Conservation (phyloP, 495 filamentous ascomycete genomes). For the Lasiosphaeria miniovina region DNA sequence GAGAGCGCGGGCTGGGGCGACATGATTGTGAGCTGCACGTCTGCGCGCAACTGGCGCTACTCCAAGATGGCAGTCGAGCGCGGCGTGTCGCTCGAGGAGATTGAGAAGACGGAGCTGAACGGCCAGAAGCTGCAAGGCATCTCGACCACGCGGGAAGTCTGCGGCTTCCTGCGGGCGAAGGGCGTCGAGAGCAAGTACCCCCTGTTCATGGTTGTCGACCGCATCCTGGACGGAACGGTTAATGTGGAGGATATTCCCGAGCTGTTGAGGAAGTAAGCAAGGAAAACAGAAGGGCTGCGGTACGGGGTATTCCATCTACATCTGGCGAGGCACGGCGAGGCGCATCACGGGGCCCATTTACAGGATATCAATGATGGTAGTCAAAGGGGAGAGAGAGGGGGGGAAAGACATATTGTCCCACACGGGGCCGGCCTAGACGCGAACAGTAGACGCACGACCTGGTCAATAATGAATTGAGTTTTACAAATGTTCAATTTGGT, state of each 20-base stretch:
- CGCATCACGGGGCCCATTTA: not conserved
- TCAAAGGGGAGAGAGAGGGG: not conserved
- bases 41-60: slow-evolving; percentile 90
- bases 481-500: no score
- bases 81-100: slow-evolving; percentile 74
- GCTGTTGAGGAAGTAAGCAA: slow-evolving; percentile 45
- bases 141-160: slow-evolving; percentile 85
- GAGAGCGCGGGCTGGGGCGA: slow-evolving; percentile 96
- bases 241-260: slow-evolving; percentile 61
- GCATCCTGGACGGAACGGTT: slow-evolving; percentile 57
- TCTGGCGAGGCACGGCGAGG: not conserved
- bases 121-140: slow-evolving; percentile 97
- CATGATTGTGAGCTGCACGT: slow-evolving; percentile 87
- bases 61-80: slow-evolving; percentile 84
- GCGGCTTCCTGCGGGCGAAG: slow-evolving; percentile 76
- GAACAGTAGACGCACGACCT: not conserved
- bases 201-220: slow-evolving; percentile 80
- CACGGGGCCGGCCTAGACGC: slow-evolving; percentile 13
- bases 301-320: no score
- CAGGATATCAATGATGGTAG: not conserved
- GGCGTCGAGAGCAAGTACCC: slow-evolving; percentile 82
- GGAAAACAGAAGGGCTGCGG: no score
- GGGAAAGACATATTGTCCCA: slow-evolving; percentile 5
- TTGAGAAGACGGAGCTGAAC: slow-evolving; percentile 87
- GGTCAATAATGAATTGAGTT: slow-evolving; percentile 5